These are phyloP conservation scores for Cardamine resedifolia DNA, from an alignment of 345 rosid species.

Conservation along the genomic window DNA sequence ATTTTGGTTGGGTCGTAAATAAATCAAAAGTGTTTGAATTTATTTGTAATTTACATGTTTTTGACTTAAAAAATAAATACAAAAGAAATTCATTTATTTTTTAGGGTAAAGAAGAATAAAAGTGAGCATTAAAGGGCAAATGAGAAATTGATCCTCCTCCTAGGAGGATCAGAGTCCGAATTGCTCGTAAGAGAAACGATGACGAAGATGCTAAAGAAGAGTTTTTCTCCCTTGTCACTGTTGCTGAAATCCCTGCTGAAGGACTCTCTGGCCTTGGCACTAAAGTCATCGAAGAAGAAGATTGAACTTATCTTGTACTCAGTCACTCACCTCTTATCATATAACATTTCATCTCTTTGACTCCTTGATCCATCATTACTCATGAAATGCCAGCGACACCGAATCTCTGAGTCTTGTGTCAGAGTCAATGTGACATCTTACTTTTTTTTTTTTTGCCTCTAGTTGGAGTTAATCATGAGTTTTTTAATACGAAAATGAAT, in stretches of 20 bases:
- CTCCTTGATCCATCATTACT: not conserved
- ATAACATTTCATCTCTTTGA: not conserved
- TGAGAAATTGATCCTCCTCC: too few relatives aligned
- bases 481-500: not conserved
- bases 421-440: not conserved
- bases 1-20: too few relatives aligned
- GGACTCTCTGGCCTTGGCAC: conserved; percentile 61
- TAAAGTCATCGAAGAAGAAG: conserved; percentile 62
- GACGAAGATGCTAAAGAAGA: conserved; percentile 73
- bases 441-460: too few relatives aligned
- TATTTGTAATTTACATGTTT: too few relatives aligned
- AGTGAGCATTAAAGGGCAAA: too few relatives aligned
- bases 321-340: not conserved
- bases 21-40: too few relatives aligned
- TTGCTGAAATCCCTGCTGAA: conserved; percentile 55
- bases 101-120: too few relatives aligned
- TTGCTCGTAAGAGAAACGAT: conserved; percentile 65
- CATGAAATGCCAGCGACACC: not conserved
- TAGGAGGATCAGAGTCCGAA: conserved; percentile 57
- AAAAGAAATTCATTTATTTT: too few relatives aligned
- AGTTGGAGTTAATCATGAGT: not conserved
- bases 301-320: conserved; percentile 29
- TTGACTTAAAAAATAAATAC: too few relatives aligned
- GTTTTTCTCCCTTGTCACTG: conserved; percentile 62
- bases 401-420: not conserved